These are phyloP conservation scores for Talaromyces atroroseus DNA, from an alignment of 2,329 filamentous ascomycete species.

Conservation along the genomic window DNA sequence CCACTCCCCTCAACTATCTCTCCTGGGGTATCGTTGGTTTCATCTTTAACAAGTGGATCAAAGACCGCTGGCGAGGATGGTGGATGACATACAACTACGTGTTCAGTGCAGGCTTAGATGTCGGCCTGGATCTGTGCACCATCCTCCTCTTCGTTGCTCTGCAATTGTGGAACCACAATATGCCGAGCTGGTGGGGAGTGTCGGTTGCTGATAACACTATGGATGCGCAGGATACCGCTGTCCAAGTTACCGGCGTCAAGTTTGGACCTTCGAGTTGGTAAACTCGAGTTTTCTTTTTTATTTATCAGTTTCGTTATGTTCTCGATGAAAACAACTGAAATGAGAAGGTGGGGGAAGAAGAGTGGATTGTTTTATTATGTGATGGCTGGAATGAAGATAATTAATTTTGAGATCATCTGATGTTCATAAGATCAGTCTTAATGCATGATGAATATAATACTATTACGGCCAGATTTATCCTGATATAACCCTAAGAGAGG, in stretches of 20 bases:
- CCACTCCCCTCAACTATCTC: constrained; percentile 65
- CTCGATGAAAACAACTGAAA: too few species aligned
- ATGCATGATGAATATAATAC: too few species aligned
- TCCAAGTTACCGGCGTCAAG: constrained; percentile 53
- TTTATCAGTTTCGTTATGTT: too few species aligned
- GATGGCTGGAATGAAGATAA: too few species aligned
- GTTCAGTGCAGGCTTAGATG: constrained; percentile 65
- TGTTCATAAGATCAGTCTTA: too few species aligned
- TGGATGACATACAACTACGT: constrained; percentile 77
- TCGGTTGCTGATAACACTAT: constrained; percentile 54
- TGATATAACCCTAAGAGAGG: too few species aligned
- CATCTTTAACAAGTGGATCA: constrained; percentile 64
- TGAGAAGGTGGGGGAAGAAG: too few species aligned
- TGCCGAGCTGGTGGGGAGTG: constrained; percentile 66
- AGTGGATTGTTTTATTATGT: too few species aligned
- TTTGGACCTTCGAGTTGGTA: constrained; percentile 51
- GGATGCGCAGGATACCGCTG: constrained; percentile 56
- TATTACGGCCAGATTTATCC: too few species aligned
- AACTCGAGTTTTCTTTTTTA: neutral
- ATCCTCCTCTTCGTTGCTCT: constrained; percentile 67
- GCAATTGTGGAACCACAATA: constrained; percentile 51
- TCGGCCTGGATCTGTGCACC: constrained; percentile 60
- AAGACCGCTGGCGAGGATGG: constrained; percentile 62
- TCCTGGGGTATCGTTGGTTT: constrained; percentile 64
- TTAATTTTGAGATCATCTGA: too few species aligned